Evolutionary conservation across 1,284 basidiomycete species (phyloP).

Genomic region (Ustilago esculenta): DNA sequence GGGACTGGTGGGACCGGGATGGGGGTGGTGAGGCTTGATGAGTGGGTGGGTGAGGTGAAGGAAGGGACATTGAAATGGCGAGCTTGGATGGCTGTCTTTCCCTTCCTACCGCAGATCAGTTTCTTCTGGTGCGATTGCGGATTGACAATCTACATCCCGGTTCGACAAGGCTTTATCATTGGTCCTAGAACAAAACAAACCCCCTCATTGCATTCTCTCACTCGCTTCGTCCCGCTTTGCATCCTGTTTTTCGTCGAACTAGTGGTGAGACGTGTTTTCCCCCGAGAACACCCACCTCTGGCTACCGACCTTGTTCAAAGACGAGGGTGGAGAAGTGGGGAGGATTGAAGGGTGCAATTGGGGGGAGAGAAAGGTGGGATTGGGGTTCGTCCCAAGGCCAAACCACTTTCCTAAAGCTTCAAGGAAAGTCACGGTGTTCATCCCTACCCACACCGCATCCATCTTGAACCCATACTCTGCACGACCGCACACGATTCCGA

Average conservation of each 20-base stretch:
- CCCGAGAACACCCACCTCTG: background rate
- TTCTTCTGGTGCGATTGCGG: too few relatives aligned
- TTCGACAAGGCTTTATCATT: slow-evolving; percentile 14
- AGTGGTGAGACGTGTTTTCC: background rate
- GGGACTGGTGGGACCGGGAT: too few relatives aligned
- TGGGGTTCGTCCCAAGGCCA: slow-evolving; percentile 6
- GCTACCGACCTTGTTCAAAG: too few relatives aligned
- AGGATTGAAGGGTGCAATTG: background rate
- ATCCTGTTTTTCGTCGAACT: too few relatives aligned
- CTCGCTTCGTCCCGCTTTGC: too few relatives aligned
- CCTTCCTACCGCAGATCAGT: too few relatives aligned
- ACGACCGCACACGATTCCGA: too few relatives aligned
- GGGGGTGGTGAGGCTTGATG: too few relatives aligned
- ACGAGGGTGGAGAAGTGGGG: background rate
- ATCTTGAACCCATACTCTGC: too few relatives aligned
- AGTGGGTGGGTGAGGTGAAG: background rate
- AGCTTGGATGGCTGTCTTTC: slow-evolving; percentile 5
- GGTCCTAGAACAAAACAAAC: slow-evolving; percentile 7
- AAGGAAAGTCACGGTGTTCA: slow-evolving; percentile 7
- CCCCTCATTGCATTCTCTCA: too few relatives aligned
- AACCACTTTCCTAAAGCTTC: background rate
- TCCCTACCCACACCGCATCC: slow-evolving; percentile 8
- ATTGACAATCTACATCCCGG: background rate
- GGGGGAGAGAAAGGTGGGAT: background rate
- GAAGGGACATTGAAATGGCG: slow-evolving; percentile 1